Evolutionary conservation across 2,329 filamentous ascomycete species (phyloP), one percentile per base, ranked within the genome.

Genomic region (Fusarium pseudonygamai): DNA sequence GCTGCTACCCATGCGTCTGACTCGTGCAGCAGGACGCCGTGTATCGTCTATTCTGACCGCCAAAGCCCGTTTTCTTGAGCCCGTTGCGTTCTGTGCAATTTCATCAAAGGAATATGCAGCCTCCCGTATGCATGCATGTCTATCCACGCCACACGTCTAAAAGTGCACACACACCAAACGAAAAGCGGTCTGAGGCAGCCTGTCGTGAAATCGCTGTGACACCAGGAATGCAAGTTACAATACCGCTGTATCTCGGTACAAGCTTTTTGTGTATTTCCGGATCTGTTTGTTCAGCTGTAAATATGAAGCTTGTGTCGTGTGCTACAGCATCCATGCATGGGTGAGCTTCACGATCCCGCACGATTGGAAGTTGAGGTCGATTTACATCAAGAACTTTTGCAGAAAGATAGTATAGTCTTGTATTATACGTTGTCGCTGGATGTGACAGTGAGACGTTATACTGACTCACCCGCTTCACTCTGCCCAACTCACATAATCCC

Each of bases 381-480:
- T 28, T 28, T 30, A 14, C 28, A 32, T 26, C 13, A 26, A 50
- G 59, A 32, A 71, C 50, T 73, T 70, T 60, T 56, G 45, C 15
- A 34, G 13, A 52, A 58, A 49, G 22, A n/a, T 22, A 20, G 34
- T 4, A 15, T 36, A n/a, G 15, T 43, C 26, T 10, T 45, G 30
- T 28, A 46, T 42, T 36, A 49, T 32, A 39, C 14, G 49, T 22
- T 49, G 63, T 61, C 37, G 30, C 56, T 59, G 39, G 58, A 50
- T 65, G 50, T 28, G 67, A 65, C 62, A n/a, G 71, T 72, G 56
- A 56, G 30, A 73, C 71, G 71, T 74, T 45, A 34, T n/a, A 69
- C 71, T 60, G 56, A 64, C 49, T 64, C 45, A 55, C 50, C 50
- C 36, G 8, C 36, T 55, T 42, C 26, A 30, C 45, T 16, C 26